These are phyloP conservation scores for Lentinula raphanica DNA, from an alignment of 768 basidiomycete species.

Conservation along the genomic window DNA sequence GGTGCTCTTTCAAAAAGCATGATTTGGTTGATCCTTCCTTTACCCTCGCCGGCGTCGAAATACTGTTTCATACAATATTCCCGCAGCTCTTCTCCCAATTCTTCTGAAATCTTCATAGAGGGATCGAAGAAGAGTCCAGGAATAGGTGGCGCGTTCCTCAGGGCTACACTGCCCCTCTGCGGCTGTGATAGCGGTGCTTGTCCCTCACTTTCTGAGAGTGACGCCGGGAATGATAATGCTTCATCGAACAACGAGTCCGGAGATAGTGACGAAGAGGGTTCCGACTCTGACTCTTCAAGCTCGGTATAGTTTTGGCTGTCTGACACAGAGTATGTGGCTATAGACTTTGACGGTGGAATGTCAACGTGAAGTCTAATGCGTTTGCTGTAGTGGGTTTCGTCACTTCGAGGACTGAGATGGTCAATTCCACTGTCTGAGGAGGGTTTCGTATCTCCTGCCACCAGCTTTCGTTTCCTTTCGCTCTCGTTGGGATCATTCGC, in stretches of 20 bases:
- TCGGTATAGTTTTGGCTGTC: background rate
- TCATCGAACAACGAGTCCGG: conserved; percentile 52
- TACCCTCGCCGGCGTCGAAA: conserved; percentile 33
- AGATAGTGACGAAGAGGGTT: conserved; percentile 6
- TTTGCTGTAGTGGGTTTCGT: background rate
- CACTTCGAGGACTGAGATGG: no score
- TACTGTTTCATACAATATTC: conserved; percentile 53
- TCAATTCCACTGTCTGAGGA: background rate
- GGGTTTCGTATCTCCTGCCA: background rate
- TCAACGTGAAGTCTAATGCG: background rate
- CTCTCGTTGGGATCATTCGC: background rate
- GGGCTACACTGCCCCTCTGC: background rate
- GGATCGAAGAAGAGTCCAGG: conserved; percentile 63
- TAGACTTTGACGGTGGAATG: background rate
- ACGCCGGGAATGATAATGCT: conserved; percentile 8
- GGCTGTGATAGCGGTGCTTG: background rate
- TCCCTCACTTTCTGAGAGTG: no score
- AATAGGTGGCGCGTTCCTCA: conserved; percentile 28
- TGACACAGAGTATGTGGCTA: background rate
- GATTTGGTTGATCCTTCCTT: conserved; percentile 57
- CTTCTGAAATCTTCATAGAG: conserved; percentile 40
- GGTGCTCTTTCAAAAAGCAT: conserved; percentile 72
- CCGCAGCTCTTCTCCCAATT: conserved; percentile 44
- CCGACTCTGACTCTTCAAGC: background rate
- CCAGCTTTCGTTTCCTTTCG: background rate